phyloP scores from a whole-genome alignment of 148 eudicot species.

The Camellia sinensis region DNA sequence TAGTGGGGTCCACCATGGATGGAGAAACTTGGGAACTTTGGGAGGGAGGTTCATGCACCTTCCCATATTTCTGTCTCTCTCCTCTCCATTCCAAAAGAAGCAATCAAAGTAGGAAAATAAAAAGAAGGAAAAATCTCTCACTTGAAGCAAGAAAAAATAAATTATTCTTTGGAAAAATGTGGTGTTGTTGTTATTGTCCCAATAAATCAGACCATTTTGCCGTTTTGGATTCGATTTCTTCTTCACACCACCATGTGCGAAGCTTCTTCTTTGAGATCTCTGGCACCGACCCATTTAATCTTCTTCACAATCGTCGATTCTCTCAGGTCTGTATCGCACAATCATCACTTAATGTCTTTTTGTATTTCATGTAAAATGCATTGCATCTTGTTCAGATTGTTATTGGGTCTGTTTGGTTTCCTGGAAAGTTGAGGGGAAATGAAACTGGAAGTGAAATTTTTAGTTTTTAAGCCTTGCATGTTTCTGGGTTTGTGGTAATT shows the following conservation, averaged over 20 bases:
- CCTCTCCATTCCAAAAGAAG: background rate
- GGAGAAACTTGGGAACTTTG: background rate
- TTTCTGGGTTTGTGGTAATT: slow-evolving; percentile 8
- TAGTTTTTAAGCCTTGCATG: background rate
- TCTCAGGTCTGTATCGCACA: background rate
- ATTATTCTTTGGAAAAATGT: background rate
- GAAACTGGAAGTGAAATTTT: background rate
- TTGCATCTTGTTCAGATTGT: background rate
- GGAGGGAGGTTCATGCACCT: slow-evolving; percentile 31
- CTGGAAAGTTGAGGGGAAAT: background rate
- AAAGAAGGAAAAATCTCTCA: background rate
- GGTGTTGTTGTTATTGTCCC: background rate
- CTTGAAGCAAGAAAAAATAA: background rate
- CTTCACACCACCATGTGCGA: background rate
- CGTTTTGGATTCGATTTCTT: background rate
- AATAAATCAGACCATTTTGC: background rate
- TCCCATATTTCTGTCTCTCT: slow-evolving; percentile 5
- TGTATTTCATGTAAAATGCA: background rate
- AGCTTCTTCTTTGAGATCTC: background rate
- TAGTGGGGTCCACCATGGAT: background rate
- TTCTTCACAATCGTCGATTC: background rate
- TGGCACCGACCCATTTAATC: background rate
- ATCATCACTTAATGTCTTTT: background rate
- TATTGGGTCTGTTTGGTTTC: background rate
- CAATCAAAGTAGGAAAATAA: background rate